A percentile compares a stretch with the other conserved stretches of the same genome.
Conservation (phyloP, 1,139 yeast genomes). For the Saccharomyces pastorianus region DNA sequence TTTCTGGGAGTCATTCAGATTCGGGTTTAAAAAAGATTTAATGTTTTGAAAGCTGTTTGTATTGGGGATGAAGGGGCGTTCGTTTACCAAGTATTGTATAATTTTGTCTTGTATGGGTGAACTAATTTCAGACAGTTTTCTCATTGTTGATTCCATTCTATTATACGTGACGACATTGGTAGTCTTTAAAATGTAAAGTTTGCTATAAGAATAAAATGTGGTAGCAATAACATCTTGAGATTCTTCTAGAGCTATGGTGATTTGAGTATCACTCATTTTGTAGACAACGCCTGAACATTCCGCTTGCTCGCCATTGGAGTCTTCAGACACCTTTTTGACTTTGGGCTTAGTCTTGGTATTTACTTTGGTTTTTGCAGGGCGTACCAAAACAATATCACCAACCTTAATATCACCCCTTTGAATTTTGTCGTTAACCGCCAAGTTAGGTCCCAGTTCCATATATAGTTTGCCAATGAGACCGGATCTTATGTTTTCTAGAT, state of each 20-base stretch:
- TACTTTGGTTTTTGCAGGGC: slow-evolving; percentile 25
- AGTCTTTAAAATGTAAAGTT: slow-evolving; percentile 59
- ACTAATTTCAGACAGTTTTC: slow-evolving; percentile 49
- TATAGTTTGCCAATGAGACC: slow-evolving; percentile 74
- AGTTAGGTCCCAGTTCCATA: slow-evolving; percentile 57
- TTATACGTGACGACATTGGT: slow-evolving; percentile 63
- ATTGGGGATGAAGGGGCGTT: slow-evolving; percentile 10
- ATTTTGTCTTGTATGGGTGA: slow-evolving; percentile 26
- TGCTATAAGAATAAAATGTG: slow-evolving; percentile 31
- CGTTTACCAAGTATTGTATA: slow-evolving; percentile 24
- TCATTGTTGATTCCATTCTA: slow-evolving; percentile 74
- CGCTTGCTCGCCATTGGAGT: slow-evolving; percentile 8
- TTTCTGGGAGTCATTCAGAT: slow-evolving; percentile 66
- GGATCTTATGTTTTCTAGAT: slow-evolving; percentile 52
- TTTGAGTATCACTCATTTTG: slow-evolving; percentile 20
- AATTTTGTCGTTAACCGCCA: slow-evolving; percentile 43
- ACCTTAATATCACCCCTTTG: slow-evolving; percentile 53
- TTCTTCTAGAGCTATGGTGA: slow-evolving; percentile 60
- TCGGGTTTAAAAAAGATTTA: slow-evolving; percentile 38
- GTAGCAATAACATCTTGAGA: slow-evolving; percentile 41
- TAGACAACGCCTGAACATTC: slow-evolving; percentile 4
- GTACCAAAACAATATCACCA: slow-evolving; percentile 62
- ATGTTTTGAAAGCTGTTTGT: slow-evolving; percentile 8
- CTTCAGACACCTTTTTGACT: slow-evolving; percentile 3
- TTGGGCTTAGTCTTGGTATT: slow-evolving; percentile 3